Base-by-base conservation (phyloP, 208 protist genomes). In the Leishmania tarentolae region DNA sequence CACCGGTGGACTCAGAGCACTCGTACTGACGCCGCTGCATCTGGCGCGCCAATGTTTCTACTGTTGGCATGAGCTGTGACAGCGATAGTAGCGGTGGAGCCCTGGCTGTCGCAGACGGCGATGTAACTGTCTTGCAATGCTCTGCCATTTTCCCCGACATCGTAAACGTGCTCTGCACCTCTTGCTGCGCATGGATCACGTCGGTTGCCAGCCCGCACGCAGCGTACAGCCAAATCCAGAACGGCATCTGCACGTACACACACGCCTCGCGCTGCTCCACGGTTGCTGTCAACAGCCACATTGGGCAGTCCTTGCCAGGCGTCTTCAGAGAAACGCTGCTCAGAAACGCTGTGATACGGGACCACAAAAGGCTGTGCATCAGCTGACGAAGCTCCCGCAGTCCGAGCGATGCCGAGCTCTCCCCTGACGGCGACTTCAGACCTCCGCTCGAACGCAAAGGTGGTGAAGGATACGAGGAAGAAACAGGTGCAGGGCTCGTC, bases 11-110 rank as follows among this genome's bases (percentile, higher is more conserved):
- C 44, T 79, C 74, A 46, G 76, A 73, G 13, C 82, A 78, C 46
- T 82, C 66, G 47, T 82, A 86, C 78, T 82, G 73, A 0, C 50
- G 78, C 11, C 78, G 78, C 74, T 82, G 82, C 63, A 81, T n/a
- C 77, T 86, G 82, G 15, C 82, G 71, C 65, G 82, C 82, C 63
- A 86, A 75, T 19, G 78, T 86, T 52, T 86, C 82, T 13, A 82
- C 78, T 0, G 56, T 80, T 6, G 82, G 82, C 66, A 86, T 40
- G 35, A 86, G 78, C 13, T 80, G 57, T 2, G 79, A 71, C 35
- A 71, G 56, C n/a, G 59, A 71, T 19, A 47, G 76, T 37, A 75
- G 11, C 17, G 47, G 57, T 52, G 28, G 52, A 13, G 71, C 56
- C 15, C 61, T n/a, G 19, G 61, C 17, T 1, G 61, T 44, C 40